Percentiles rank a stretch among this genome's conserved stretches.
Evolutionary conservation across 768 basidiomycete genomes (phyloP).

Genomic region (Rhodotorula toruloides): DNA sequence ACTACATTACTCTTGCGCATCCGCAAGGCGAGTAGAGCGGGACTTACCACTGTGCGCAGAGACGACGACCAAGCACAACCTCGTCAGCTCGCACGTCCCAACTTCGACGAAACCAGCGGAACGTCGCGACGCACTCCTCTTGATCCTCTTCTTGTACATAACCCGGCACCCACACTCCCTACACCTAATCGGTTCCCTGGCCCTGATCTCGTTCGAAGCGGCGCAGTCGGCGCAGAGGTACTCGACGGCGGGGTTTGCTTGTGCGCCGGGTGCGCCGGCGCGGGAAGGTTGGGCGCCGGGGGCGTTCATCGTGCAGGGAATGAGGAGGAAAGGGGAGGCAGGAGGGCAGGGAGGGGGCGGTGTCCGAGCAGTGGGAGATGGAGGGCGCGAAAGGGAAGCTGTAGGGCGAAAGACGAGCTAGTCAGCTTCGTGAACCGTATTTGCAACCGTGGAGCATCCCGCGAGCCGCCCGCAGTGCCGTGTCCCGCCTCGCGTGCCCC

Average conservation of each 20-base stretch:
- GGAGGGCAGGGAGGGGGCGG: background rate
- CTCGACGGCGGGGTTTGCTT: conserved; percentile 67
- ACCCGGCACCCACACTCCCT: conserved; percentile 95
- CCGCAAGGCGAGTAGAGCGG: too few relatives aligned
- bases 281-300: too few relatives aligned
- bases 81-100: too few relatives aligned
- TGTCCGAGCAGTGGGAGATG: background rate
- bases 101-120: too few relatives aligned
- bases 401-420: conserved; percentile 13
- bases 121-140: conserved; percentile 72
- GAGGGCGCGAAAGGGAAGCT: background rate
- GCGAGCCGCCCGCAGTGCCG: too few relatives aligned
- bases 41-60: background rate
- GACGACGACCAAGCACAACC: too few relatives aligned
- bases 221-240: conserved; percentile 90
- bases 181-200: conserved; percentile 89
- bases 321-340: conserved; percentile 43
- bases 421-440: too few relatives aligned
- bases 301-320: too few relatives aligned
- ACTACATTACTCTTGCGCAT: too few relatives aligned
- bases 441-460: too few relatives aligned
- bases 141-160: conserved; percentile 97
- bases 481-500: too few relatives aligned
- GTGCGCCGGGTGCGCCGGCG: too few relatives aligned
- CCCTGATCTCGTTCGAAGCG: conserved; percentile 81